A percentile compares a stretch with the other conserved stretches of the same genome.
Evolutionary conservation across 1,284 basidiomycete species (phyloP).

Genomic region (Omphalotus olearius): DNA sequence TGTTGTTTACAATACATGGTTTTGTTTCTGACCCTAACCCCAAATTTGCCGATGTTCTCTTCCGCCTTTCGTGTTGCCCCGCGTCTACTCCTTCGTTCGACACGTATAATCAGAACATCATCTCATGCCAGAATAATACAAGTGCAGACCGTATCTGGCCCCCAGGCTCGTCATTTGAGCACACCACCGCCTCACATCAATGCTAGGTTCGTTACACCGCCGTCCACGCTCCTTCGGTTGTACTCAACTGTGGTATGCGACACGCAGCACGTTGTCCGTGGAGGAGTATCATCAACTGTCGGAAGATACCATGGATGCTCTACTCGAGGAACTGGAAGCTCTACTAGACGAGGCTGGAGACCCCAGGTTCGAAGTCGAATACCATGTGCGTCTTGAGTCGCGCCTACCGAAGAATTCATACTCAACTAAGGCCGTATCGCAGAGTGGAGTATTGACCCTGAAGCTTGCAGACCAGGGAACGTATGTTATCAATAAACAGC

Average conservation of each 20-base stretch:
- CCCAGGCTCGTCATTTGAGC: constrained; percentile 28
- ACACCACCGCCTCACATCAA: constrained; percentile 46
- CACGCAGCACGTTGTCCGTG: constrained; percentile 50
- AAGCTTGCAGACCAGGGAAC: constrained; percentile 81
- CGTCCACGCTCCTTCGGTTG: neutral
- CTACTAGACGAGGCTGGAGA: constrained; percentile 63
- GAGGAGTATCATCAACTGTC: constrained; percentile 77
- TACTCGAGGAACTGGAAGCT: constrained; percentile 79
- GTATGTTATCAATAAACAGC: constrained; percentile 99
- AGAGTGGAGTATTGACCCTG: constrained; percentile 86
- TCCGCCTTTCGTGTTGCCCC: constrained; percentile 5
- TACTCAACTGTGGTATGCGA: neutral
- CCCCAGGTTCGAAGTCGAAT: constrained; percentile 84
- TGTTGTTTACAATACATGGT: no score
- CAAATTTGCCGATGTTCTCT: neutral
- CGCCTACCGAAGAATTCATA: constrained; percentile 5
- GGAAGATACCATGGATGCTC: constrained; percentile 77
- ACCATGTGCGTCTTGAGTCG: constrained; percentile 64
- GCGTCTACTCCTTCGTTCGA: neutral
- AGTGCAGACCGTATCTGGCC: neutral
- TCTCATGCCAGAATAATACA: neutral
- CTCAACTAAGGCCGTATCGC: constrained; percentile 7
- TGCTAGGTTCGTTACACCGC: constrained; percentile 34
- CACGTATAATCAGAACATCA: neutral
- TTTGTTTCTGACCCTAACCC: no score